Conservation (phyloP, 2,329 filamentous ascomycete species). For the Colletotrichum australisinense region DNA sequence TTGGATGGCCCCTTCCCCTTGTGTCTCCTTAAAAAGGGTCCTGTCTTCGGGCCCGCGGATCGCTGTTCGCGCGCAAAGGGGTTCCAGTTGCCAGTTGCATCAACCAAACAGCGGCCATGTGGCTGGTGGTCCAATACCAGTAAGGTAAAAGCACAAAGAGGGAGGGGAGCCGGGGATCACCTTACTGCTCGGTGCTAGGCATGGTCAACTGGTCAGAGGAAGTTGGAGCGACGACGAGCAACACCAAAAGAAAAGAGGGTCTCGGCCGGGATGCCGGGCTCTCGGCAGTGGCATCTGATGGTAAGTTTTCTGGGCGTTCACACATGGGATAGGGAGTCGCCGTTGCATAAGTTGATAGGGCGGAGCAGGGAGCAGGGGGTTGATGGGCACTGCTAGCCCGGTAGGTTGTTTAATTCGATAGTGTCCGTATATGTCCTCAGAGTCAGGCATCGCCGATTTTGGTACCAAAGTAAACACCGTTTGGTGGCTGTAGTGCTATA, state of each 20-base stretch:
- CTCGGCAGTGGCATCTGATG: conserved; percentile 19
- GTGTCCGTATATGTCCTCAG: not conserved
- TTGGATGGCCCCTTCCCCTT: not conserved
- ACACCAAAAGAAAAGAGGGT: conserved; percentile 1
- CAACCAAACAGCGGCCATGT: too few species aligned
- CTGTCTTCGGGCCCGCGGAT: not conserved
- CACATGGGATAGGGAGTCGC: not conserved
- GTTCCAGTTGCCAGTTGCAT: not conserved
- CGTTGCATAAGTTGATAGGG: not conserved
- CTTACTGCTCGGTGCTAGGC: too few species aligned
- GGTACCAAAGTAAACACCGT: not conserved
- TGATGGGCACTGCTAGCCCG: not conserved
- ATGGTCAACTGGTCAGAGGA: not conserved
- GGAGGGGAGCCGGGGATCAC: not conserved
- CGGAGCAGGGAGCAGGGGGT: not conserved
- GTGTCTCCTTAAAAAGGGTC: not conserved
- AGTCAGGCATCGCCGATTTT: not conserved
- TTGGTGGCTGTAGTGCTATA: not conserved
- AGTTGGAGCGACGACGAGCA: not conserved
- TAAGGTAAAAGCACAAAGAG: not conserved
- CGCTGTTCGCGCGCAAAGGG: not conserved
- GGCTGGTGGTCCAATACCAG: not conserved
- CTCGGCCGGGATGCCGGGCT: conserved; percentile 22
- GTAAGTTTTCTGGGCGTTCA: conserved; percentile 9
- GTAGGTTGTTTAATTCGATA: not conserved